Evolutionary conservation across 805 yeast species (phyloP).

Genomic region (Starmerella khaoyaiensis): DNA sequence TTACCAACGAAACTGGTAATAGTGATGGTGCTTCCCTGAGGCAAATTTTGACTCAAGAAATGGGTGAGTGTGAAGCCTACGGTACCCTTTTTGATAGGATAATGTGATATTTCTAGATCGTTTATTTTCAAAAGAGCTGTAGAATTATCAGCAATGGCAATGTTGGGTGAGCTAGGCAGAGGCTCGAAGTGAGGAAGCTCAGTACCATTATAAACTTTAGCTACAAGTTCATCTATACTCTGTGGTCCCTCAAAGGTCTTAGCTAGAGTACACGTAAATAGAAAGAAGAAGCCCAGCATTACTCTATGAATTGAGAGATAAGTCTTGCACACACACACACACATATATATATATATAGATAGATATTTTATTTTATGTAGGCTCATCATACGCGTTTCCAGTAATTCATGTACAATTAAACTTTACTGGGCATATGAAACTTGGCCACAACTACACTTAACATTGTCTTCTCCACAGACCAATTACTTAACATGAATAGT

Average conservation of each 20-base stretch:
- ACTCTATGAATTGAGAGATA: not conserved
- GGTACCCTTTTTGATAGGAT: constrained; percentile 25
- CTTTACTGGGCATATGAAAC: too few species aligned
- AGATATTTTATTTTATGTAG: too few species aligned
- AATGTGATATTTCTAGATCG: constrained; percentile 20
- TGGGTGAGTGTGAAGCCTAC: constrained; percentile 20
- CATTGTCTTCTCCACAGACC: too few species aligned
- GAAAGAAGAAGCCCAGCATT: not conserved
- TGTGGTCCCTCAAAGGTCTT: constrained; percentile 1
- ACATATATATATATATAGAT: too few species aligned
- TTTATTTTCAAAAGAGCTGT: constrained; percentile 21
- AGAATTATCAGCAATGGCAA: constrained; percentile 21
- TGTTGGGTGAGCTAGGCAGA: constrained; percentile 9
- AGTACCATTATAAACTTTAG: constrained; percentile 11
- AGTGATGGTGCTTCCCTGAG: constrained; percentile 19
- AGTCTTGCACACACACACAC: too few species aligned
- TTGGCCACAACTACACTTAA: too few species aligned
- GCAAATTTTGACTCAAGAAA: constrained; percentile 19
- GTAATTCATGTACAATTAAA: too few species aligned
- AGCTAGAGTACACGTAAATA: not conserved
- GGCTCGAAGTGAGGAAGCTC: constrained; percentile 13
- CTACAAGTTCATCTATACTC: constrained; percentile 11
- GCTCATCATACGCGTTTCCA: too few species aligned
- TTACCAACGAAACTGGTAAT: constrained; percentile 18
- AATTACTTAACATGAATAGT: too few species aligned